Base-by-base conservation (phyloP, 1,284 basidiomycete species). In the Xanthoconium separans region DNA sequence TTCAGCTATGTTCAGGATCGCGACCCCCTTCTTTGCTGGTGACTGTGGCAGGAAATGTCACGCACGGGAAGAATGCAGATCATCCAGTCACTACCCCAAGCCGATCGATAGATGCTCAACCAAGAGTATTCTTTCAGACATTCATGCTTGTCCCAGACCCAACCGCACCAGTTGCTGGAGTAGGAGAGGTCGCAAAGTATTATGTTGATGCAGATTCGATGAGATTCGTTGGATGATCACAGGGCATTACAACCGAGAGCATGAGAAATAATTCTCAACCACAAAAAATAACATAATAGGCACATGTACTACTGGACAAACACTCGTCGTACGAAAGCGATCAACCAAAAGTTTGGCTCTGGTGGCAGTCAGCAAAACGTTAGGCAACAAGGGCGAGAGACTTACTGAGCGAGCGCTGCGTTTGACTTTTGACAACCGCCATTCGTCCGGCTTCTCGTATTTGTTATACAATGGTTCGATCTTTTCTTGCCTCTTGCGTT, bases 401-500 rank as follows among this genome's bases (percentile, higher is more conserved):
- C 85, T 53, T 73, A 88, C 86, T 59, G 91, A 92, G 59, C 92
- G 83, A 39, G 91, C 89, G 66, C 89, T 92, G 58, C 91, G 78
- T 74, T 93, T 93, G 77, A 93, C 80, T 69, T 93, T 93, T 8
- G 91, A 93, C 65, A 94, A 73, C 50, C 92, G 80, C 92, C 91
- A 95, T 66, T 93, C 92, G 74, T 94, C 91, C 45, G 90, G 86
- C 66, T 93, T 91, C 77, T 93, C 89, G 73, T 89, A 92, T 75
- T 92, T 91, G 77, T 93, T 92, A 75, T 73, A 93, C 64, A 95
- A 69, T 6, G 95, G 96, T 68, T 97, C 91, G 61, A 98, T 96
- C 83, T 95, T 98, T 77, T 99, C 96, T 70, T 95, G 88, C 71
- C 86, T 87, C 81, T 99, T 99, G 64, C 96, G 83, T 74, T 98